Evolutionary conservation across 495 filamentous ascomycete genomes (phyloP).

Genomic region (Penicillium steckii): DNA sequence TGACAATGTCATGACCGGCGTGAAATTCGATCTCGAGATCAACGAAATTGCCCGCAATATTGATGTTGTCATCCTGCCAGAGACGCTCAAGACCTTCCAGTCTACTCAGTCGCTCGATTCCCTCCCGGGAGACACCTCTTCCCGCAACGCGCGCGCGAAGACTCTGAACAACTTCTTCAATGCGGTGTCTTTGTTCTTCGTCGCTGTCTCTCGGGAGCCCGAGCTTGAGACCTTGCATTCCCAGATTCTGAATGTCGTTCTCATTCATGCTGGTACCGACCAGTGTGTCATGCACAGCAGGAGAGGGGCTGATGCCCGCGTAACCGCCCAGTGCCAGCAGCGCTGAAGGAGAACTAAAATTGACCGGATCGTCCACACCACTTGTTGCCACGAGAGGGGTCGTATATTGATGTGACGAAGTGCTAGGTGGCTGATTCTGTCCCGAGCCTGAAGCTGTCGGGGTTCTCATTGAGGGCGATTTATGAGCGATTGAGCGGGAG

Average conservation of each 20-base stretch:
- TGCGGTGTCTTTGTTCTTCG: conserved; percentile 53
- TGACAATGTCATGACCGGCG: conserved; percentile 43
- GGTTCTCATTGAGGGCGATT: conserved; percentile 44
- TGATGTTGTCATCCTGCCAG: conserved; percentile 67
- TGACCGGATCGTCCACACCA: conserved; percentile 41
- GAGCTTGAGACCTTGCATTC: conserved; percentile 42
- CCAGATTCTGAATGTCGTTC: conserved; percentile 43
- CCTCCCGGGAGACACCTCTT: conserved; percentile 70
- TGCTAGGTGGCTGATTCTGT: conserved; percentile 25
- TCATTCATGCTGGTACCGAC: conserved; percentile 43
- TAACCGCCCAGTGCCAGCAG: conserved; percentile 44
- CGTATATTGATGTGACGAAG: conserved; percentile 41
- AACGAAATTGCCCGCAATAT: conserved; percentile 66
- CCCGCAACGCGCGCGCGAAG: conserved; percentile 44
- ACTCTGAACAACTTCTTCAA: conserved; percentile 44
- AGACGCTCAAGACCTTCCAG: conserved; percentile 72
- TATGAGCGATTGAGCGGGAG: conserved; percentile 41
- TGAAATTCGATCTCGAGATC: conserved; percentile 53
- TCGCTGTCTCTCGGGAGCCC: conserved; percentile 46
- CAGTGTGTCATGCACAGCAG: conserved; percentile 40
- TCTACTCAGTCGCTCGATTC: conserved; percentile 72
- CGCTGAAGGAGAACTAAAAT: conserved; percentile 47
- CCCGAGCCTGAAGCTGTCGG: conserved; percentile 39
- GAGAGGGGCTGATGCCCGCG: conserved; percentile 43
- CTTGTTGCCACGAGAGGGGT: conserved; percentile 39